A percentile compares a stretch with the other conserved stretches of the same genome.
Evolutionary conservation across 306 rosid genomes (phyloP).

Genomic region (Ochetophila trinervis): DNA sequence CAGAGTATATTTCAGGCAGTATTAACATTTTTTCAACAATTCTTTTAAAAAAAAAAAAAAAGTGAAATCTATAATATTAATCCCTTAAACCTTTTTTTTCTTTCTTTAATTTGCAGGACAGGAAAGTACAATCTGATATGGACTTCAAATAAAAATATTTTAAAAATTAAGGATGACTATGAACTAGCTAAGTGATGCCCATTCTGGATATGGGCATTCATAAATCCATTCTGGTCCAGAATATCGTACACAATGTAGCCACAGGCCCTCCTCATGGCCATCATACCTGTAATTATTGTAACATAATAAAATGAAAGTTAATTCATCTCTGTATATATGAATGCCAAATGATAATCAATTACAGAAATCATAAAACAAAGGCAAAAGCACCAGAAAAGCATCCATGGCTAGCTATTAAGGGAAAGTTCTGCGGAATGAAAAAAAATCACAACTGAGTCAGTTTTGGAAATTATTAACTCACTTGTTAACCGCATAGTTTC

Average conservation of each 20-base stretch:
- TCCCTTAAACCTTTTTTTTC: too few relatives aligned
- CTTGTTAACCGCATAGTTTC: too few relatives aligned
- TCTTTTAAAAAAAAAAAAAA: too few relatives aligned
- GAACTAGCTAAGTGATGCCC: slow-evolving; percentile 54
- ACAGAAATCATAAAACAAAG: not conserved
- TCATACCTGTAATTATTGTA: slow-evolving; percentile 51
- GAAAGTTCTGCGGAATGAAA: too few relatives aligned
- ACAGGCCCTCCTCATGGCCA: slow-evolving; percentile 61
- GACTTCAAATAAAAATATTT: too few relatives aligned
- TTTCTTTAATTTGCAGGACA: too few relatives aligned
- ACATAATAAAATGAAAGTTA: not conserved
- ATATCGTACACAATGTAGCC: slow-evolving; percentile 74
- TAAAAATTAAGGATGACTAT: not conserved
- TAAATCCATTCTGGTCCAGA: slow-evolving; percentile 83
- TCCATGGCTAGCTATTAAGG: too few relatives aligned
- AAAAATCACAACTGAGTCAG: not conserved
- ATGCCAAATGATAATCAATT: too few relatives aligned
- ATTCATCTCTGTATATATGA: not conserved
- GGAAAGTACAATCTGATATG: too few relatives aligned
- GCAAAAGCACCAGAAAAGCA: not conserved
- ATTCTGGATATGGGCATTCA: slow-evolving; percentile 78
- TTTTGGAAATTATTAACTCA: not conserved
- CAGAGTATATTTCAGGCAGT: too few relatives aligned
- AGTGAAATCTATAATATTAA: too few relatives aligned
- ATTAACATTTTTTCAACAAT: too few relatives aligned